phyloP scores from a whole-genome alignment of 768 basidiomycete genomes.

The Macrolepiota fuliginosa region DNA sequence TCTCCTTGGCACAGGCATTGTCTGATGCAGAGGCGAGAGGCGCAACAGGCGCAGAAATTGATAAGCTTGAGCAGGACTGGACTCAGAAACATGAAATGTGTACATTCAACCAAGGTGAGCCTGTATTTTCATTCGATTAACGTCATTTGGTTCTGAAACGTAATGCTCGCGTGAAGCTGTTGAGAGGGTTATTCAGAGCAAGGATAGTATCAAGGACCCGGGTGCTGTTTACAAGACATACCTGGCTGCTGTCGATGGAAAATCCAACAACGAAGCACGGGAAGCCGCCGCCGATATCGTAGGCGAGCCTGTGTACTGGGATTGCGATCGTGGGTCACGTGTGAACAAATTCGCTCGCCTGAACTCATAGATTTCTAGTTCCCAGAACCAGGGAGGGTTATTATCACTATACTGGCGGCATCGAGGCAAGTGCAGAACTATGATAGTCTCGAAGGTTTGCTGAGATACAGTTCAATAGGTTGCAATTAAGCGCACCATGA shows the following conservation, averaged over 20 bases:
- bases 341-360: background rate
- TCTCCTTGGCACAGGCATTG: constrained; percentile 67
- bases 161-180: constrained; percentile 42
- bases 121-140: background rate
- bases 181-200: constrained; percentile 51
- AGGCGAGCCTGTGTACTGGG: constrained; percentile 75
- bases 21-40: constrained; percentile 66
- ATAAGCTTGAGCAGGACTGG: constrained; percentile 77
- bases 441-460: background rate
- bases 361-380: constrained; percentile 38
- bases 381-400: constrained; percentile 91
- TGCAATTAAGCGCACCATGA: constrained; percentile 76
- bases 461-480: constrained; percentile 35
- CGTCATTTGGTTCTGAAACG: background rate
- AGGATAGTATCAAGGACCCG: constrained; percentile 46
- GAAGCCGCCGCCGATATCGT: constrained; percentile 72
- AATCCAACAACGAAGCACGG: constrained; percentile 72
- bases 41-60: constrained; percentile 64
- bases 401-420: constrained; percentile 81
- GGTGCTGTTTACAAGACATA: constrained; percentile 57
- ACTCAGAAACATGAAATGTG: constrained; percentile 61
- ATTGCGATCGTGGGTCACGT: constrained; percentile 74
- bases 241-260: constrained; percentile 52
- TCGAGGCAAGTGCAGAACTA: constrained; percentile 44
- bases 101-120: constrained; percentile 82